A percentile compares a stretch with the other conserved stretches of the same genome.
Conservation (phyloP, 1,139 yeast species). For the Blastobotrys persicus region DNA sequence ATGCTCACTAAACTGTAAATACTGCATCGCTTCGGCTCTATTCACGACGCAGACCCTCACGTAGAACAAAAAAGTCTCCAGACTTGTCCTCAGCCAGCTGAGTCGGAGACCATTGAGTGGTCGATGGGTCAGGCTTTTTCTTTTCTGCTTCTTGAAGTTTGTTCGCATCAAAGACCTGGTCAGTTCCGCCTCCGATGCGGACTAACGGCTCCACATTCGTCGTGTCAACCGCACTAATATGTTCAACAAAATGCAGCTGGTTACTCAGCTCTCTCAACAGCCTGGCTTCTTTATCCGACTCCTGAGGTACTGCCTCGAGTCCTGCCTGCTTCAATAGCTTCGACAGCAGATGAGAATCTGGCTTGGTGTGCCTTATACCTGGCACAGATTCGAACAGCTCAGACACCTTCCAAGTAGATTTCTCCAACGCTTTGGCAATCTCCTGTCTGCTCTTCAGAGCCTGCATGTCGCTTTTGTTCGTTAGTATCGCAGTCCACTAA, state of each 20-base stretch:
- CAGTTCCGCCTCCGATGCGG: conserved; percentile 31
- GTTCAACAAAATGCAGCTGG: conserved; percentile 40
- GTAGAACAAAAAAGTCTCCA: conserved; percentile 33
- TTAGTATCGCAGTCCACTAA: not conserved
- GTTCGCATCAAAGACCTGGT: conserved; percentile 20
- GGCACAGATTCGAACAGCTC: conserved; percentile 26
- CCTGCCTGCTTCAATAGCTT: conserved; percentile 33
- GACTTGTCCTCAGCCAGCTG: conserved; percentile 29
- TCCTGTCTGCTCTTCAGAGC: conserved; percentile 13
- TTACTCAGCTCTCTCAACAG: conserved; percentile 33
- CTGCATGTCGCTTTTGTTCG: not conserved
- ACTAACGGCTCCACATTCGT: conserved; percentile 34
- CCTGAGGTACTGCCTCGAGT: conserved; percentile 24
- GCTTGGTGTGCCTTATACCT: conserved; percentile 16
- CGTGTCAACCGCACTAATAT: conserved; percentile 36
- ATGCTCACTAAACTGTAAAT: not conserved
- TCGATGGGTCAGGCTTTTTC: conserved; percentile 19
- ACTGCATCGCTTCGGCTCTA: too few relatives aligned
- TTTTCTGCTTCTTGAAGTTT: conserved; percentile 16
- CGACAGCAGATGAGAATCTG: conserved; percentile 26
- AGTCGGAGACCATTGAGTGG: conserved; percentile 33
- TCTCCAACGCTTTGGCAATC: conserved; percentile 23
- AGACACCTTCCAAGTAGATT: conserved; percentile 32
- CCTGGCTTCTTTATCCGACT: conserved; percentile 21
- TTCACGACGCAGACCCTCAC: conserved; percentile 33